Evolutionary conservation across 306 rosid genomes (phyloP), one percentile per base, ranked within the genome.

Genomic region (Begonia fuchsioides): DNA sequence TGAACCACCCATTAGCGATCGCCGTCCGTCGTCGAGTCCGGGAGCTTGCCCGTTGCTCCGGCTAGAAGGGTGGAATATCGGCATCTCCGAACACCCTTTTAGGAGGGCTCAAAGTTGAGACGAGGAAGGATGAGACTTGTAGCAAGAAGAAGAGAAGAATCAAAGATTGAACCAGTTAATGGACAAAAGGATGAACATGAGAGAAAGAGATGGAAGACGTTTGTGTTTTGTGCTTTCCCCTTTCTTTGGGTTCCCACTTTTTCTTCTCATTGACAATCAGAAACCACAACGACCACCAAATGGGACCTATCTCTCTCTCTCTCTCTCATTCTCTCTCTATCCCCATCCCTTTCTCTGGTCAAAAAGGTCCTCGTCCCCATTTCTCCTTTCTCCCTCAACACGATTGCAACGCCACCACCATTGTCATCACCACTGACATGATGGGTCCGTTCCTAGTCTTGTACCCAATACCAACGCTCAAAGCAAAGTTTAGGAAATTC

Each of bases 71-170:
- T 73, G 60, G 62, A 59, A 68, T 43, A 57, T 16, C 50, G 64
- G 71, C 83, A 80, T 80, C 58, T 18, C 64, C 18, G 62, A 40
- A 65, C 13, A 53, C 58, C 71, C 76, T 57, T 51, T 17, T 41
- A 11, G 9, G 5, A 51, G 50, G 35, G 39, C 57, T 35, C n/a
- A n/a, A 15, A 32, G 10, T 15, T 16, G 18, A 35, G 26, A 14
- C 19, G 20, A 32, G 19, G 17, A 47, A 47, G 17, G 50, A 1
- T 5, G 50, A 15, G 50, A 47, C 7, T 26, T 26, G 35, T 26
- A 26, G 35, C 8, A 26, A 8, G 35, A 26, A 26, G 7, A 26
- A 26, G 8, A 5, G 8, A 26, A 26, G 7, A 26, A 26, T 2
- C 5, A 26, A 26, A 26, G 35, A 2, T 4, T 3, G 35, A 26